These are phyloP conservation scores for Ophiostoma quercus DNA, from an alignment of 2,329 filamentous ascomycete species.

Conservation along the genomic window DNA sequence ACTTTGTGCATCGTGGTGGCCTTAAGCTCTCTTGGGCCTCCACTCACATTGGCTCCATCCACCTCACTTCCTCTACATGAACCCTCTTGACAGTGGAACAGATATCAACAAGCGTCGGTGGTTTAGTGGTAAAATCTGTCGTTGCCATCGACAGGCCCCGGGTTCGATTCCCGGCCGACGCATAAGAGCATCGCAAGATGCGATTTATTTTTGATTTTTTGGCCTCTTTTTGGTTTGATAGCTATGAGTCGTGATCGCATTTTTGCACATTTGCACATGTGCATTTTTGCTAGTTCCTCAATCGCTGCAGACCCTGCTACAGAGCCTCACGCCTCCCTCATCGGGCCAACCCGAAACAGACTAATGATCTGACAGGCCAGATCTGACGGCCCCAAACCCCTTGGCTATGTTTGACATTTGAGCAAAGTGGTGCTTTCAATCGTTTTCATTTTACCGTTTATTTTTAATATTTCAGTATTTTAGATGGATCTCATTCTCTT, in stretches of 20 bases:
- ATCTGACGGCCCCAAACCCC: constrained; percentile 1
- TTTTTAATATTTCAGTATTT: neutral
- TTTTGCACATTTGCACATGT: neutral
- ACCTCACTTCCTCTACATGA: neutral
- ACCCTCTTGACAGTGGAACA: neutral
- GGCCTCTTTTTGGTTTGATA: neutral
- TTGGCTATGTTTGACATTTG: constrained; percentile 5
- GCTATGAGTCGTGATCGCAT: too few species aligned
- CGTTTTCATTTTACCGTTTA: neutral
- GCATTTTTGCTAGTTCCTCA: neutral
- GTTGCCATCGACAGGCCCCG: constrained; percentile 14
- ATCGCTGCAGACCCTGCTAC: neutral
- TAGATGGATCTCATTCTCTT: too few species aligned
- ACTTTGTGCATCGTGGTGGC: neutral
- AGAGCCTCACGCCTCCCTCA: constrained; percentile 1
- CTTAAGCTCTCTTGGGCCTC: neutral
- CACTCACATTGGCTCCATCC: neutral
- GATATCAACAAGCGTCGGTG: constrained; percentile 10
- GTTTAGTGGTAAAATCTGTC: constrained; percentile 15
- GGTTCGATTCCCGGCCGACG: constrained; percentile 15
- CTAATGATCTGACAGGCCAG: neutral
- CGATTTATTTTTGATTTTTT: neutral
- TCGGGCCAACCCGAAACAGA: constrained; percentile 15
- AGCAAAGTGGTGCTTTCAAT: neutral
- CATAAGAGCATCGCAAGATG: neutral